Evolutionary conservation across 257 asterid species (phyloP).

Genomic region (Solanum chiquidenum): DNA sequence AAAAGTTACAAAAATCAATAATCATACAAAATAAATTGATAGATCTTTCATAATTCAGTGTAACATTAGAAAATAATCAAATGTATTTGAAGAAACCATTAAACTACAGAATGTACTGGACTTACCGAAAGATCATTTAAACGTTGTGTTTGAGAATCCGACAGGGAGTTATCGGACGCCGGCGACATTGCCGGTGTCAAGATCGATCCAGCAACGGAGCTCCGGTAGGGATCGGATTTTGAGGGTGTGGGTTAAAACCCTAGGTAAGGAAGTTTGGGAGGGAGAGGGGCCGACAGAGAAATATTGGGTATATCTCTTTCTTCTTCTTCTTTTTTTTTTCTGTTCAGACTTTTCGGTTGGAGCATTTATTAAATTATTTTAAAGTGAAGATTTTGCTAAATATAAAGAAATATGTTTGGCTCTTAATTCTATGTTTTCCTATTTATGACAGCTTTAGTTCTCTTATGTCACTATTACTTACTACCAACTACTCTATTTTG

Average conservation of each 20-base stretch:
- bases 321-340: not conserved
- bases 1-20: not conserved
- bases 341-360: not conserved
- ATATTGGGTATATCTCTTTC: not conserved
- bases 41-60: not conserved
- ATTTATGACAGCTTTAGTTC: not conserved
- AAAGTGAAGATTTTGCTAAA: not conserved
- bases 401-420: not conserved
- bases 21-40: not conserved
- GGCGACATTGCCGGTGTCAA: constrained; percentile 60
- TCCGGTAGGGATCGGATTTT: constrained; percentile 35
- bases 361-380: not conserved
- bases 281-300: not conserved
- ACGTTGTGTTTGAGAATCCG: constrained; percentile 39
- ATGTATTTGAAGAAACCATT: not conserved
- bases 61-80: not conserved
- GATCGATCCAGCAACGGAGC: constrained; percentile 58
- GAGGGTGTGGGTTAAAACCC: constrained; percentile 49
- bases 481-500: not conserved
- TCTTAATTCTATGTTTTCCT: not conserved
- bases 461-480: not conserved
- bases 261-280: constrained; percentile 12
- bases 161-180: constrained; percentile 31
- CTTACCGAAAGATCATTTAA: constrained; percentile 23
- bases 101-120: not conserved